phyloP scores from a whole-genome alignment of 768 basidiomycete genomes.

The Mycena filopes region DNA sequence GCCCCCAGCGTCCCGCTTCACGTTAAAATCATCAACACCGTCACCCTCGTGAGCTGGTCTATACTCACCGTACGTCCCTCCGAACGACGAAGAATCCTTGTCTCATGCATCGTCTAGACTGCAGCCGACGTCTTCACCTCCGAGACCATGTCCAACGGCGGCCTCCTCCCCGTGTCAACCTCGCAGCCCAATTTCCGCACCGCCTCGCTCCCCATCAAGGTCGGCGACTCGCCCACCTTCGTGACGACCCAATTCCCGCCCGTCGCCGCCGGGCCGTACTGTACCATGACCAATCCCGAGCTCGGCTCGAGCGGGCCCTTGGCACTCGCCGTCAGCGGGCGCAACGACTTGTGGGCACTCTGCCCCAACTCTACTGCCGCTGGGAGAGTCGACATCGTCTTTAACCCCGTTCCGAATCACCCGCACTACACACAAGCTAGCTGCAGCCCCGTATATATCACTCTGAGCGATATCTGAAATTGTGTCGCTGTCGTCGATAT shows the following conservation, averaged over 20 bases:
- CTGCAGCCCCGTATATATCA: slow-evolving; percentile 32
- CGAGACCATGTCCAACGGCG: slow-evolving; percentile 23
- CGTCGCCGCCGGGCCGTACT: slow-evolving; percentile 13
- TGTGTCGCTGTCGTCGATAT: slow-evolving; percentile 1
- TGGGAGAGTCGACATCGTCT: slow-evolving; percentile 36
- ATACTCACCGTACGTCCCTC: slow-evolving; percentile 26
- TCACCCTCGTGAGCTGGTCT: slow-evolving; percentile 18
- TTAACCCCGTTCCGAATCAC: slow-evolving; percentile 27
- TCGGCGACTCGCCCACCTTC: slow-evolving; percentile 32
- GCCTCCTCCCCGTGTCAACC: slow-evolving; percentile 16
- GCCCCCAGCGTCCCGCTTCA: slow-evolving; percentile 14
- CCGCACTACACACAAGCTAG: slow-evolving; percentile 28
- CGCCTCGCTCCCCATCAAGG: slow-evolving; percentile 19
- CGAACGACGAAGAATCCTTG: too few relatives aligned
- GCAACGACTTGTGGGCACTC: slow-evolving; percentile 34
- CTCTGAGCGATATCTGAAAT: slow-evolving; percentile 11
- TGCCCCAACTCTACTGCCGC: slow-evolving; percentile 34
- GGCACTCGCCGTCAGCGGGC: slow-evolving; percentile 25
- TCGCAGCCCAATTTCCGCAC: slow-evolving; percentile 28
- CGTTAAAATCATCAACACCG: slow-evolving; percentile 26
- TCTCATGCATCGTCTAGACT: slow-evolving; percentile 6
- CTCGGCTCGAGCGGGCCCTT: slow-evolving; percentile 23
- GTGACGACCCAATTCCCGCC: slow-evolving; percentile 32
- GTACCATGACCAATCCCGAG: slow-evolving; percentile 26
- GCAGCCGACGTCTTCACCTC: slow-evolving; percentile 23